Base-by-base conservation (phyloP, 169 alveolate genomes). In the Neospora caninum region DNA sequence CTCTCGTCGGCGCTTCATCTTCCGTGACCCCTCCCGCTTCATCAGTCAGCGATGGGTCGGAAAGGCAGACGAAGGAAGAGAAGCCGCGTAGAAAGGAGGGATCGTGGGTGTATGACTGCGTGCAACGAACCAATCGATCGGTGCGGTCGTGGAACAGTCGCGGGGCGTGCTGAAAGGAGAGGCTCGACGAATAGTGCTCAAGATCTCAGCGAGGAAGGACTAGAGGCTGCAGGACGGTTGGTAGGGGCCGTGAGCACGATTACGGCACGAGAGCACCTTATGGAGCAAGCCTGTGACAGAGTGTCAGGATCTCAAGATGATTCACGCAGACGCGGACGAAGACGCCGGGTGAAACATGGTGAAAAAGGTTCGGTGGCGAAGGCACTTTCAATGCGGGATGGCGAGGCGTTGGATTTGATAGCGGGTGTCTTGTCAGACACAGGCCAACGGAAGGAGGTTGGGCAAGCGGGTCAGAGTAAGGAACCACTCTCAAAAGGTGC, bases 41-140 rank as follows among this genome's bases (percentile, higher is more conserved):
- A 49, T 49, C 58, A 49, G 73, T 64, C n/a, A 64, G 73, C n/a
- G 73, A 64, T 64, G 73, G 73, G n/a, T 64, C 73, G 73, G 73
- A 64, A 64, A 64, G 73, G 73, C 73, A 64, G 73, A 29, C 73
- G 73, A 13, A 64, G 73, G 73, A 64, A 22, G 73, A 49, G 73
- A 64, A 64, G 73, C 73, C 73, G n/a, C 25, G 73, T 64, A 27
- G 73, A 64, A 27, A 64, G 58, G 73, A 64, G 31, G 73, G 73
- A 64, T 16, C 73, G 73, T 22, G n/a, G 34, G 73, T 64, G 16
- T 64, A 27, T 64, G n/a, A 22, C 73, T 7, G 16, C n/a, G 58
- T 49, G 58, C 58, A 27, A 29, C n/a, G n/a, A 64, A 22, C n/a
- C 73, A 64, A 9, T 64, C 73, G 73, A 64, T 22, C 73, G 20